These are phyloP conservation scores for Coemansia sp. DNA, from an alignment of 192 early-diverging fungal species.

Conservation along the genomic window DNA sequence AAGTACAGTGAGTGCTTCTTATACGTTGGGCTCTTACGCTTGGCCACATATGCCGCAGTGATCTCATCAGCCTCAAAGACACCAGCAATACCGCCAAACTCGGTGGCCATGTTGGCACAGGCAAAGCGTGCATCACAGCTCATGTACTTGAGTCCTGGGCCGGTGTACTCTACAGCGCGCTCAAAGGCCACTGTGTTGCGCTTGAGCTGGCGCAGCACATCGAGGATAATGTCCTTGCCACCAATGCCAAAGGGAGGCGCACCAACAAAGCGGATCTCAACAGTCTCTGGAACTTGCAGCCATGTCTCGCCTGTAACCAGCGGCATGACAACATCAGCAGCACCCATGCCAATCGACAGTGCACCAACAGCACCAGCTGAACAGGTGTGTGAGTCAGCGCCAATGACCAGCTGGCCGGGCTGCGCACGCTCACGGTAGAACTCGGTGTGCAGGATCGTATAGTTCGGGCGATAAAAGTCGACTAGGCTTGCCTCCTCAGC, in stretches of 20 bases:
- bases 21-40: constrained; percentile 71
- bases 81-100: constrained; percentile 84
- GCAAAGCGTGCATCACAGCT: constrained; percentile 82
- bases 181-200: constrained; percentile 81
- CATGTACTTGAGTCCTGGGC: constrained; percentile 73
- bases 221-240: constrained; percentile 79
- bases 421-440: constrained; percentile 82
- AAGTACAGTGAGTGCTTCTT: constrained; percentile 70
- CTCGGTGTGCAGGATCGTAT: constrained; percentile 80
- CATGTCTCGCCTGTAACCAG: constrained; percentile 80
- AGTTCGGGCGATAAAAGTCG: constrained; percentile 75
- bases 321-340: constrained; percentile 82
- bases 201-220: constrained; percentile 78
- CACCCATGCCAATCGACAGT: constrained; percentile 77
- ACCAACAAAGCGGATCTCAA: constrained; percentile 73
- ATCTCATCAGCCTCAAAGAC: constrained; percentile 76
- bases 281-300: constrained; percentile 79
- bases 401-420: constrained; percentile 77
- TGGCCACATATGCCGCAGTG: constrained; percentile 70
- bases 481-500: constrained; percentile 71
- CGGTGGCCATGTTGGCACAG: constrained; percentile 81
- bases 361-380: constrained; percentile 77
- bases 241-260: constrained; percentile 75
- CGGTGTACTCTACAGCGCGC: constrained; percentile 77
- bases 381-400: constrained; percentile 81